Evolutionary conservation across 164 flowering plant species (phyloP).

Genomic region (Chimonanthus salicifolius): DNA sequence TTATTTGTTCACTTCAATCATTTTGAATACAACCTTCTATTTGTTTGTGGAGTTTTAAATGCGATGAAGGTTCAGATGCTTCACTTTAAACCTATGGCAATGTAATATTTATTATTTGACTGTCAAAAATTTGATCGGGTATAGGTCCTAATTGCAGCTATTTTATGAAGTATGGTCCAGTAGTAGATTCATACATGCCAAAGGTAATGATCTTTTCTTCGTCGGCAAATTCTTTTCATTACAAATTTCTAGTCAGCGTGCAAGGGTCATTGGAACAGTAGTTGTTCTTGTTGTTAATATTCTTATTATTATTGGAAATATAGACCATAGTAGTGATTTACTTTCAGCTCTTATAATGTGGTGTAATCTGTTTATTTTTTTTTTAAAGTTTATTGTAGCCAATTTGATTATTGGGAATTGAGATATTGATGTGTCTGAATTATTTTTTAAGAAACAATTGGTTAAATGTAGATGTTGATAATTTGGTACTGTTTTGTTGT

Average conservation of each 20-base stretch:
- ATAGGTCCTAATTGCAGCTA: slow-evolving; percentile 19
- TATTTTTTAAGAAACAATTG: no score
- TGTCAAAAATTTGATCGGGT: slow-evolving; percentile 16
- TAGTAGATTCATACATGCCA: slow-evolving; percentile 21
- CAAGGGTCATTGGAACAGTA: background rate
- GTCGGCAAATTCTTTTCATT: background rate
- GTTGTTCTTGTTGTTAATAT: no score
- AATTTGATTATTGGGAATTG: no score
- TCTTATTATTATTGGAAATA: no score
- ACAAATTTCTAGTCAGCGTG: background rate
- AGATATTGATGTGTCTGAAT: no score
- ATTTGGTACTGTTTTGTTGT: no score
- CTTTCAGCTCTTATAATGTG: no score
- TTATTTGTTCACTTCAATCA: background rate
- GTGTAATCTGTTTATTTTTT: no score
- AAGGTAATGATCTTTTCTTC: slow-evolving; percentile 9
- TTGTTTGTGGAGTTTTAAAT: background rate
- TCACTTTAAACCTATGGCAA: background rate
- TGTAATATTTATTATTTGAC: slow-evolving; percentile 10
- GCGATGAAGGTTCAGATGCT: background rate
- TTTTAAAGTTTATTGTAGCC: no score
- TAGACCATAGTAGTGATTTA: no score
- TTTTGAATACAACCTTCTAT: background rate
- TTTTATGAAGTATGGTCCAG: slow-evolving; percentile 17
- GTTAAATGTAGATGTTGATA: no score